A percentile compares a stretch with the other conserved stretches of the same genome.
phyloP scores from a whole-genome alignment of 2,329 filamentous ascomycete genomes.

The Ceratocystis ficicola region DNA sequence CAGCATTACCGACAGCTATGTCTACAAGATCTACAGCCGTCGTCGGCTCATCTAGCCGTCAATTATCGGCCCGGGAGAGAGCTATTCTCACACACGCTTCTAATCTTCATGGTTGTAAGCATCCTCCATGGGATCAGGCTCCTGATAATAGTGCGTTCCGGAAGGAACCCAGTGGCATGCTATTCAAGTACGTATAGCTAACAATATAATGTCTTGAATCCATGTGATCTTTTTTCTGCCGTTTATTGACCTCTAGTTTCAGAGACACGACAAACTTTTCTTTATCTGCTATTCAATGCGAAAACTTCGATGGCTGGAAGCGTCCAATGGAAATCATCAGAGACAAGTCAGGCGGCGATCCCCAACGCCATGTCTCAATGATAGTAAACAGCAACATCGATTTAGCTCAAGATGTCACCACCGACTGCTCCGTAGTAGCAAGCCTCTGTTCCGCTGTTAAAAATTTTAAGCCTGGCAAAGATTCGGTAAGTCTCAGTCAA shows the following conservation, averaged over 20 bases:
- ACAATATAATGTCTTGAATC: neutral
- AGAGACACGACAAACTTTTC: conserved; percentile 59
- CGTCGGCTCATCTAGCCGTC: conserved; percentile 33
- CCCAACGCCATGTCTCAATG: conserved; percentile 48
- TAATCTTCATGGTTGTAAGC: conserved; percentile 67
- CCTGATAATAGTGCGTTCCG: conserved; percentile 52
- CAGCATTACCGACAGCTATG: neutral
- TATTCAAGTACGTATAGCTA: conserved; percentile 48
- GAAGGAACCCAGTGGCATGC: conserved; percentile 33
- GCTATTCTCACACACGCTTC: conserved; percentile 67
- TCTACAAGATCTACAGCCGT: neutral
- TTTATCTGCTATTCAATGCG: conserved; percentile 60
- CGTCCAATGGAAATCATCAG: conserved; percentile 48
- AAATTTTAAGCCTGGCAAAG: conserved; percentile 54
- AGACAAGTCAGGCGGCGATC: conserved; percentile 8
- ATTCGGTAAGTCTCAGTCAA: conserved; percentile 42
- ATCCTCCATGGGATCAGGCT: conserved; percentile 68
- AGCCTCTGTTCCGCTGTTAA: conserved; percentile 76
- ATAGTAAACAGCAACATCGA: conserved; percentile 51
- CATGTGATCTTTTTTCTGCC: neutral
- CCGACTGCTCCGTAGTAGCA: conserved; percentile 93
- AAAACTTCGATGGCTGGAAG: conserved; percentile 75
- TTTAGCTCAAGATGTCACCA: conserved; percentile 87
- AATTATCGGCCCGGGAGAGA: conserved; percentile 57
- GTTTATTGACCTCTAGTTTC: conserved; percentile 21